Percentiles rank a stretch among this genome's conserved stretches.
Evolutionary conservation across 2,329 filamentous ascomycete species (phyloP).

Genomic region (Colletotrichum orbiculare): DNA sequence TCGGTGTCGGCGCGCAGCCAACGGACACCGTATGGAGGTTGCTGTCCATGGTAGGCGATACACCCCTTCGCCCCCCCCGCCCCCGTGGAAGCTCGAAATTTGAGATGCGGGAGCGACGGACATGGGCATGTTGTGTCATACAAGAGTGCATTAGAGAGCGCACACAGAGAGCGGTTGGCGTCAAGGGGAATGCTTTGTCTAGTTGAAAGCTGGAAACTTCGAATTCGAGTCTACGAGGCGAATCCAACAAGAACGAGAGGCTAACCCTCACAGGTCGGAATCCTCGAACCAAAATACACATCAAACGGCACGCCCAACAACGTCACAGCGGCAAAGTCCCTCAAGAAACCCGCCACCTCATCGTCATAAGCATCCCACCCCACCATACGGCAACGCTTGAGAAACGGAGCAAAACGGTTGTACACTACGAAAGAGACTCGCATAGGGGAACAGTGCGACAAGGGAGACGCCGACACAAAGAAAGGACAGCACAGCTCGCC

Average conservation of each 20-base stretch:
- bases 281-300: conserved; percentile 51
- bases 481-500: too few species aligned
- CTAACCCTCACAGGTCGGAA: conserved; percentile 48
- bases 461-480: too few species aligned
- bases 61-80: neutral
- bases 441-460: too few species aligned
- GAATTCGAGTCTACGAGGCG: too few species aligned
- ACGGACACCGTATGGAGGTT: conserved; percentile 90
- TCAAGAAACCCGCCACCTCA: conserved; percentile 5
- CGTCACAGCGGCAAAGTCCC: conserved; percentile 32
- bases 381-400: neutral
- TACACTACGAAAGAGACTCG: neutral
- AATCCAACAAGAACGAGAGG: neutral
- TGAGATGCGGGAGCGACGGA: neutral
- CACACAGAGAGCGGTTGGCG: too few species aligned
- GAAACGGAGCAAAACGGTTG: neutral
- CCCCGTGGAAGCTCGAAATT: neutral
- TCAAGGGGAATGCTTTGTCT: too few species aligned
- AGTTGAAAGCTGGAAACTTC: too few species aligned
- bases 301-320: conserved; percentile 33
- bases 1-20: conserved; percentile 95
- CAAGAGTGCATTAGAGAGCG: too few species aligned
- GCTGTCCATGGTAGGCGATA: conserved; percentile 75
- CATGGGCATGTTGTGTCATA: neutral
- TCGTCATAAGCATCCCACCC: conserved; percentile 2